These are phyloP conservation scores for Microstroma glucosiphilum DNA, from an alignment of 1,284 basidiomycete genomes.

Conservation along the genomic window DNA sequence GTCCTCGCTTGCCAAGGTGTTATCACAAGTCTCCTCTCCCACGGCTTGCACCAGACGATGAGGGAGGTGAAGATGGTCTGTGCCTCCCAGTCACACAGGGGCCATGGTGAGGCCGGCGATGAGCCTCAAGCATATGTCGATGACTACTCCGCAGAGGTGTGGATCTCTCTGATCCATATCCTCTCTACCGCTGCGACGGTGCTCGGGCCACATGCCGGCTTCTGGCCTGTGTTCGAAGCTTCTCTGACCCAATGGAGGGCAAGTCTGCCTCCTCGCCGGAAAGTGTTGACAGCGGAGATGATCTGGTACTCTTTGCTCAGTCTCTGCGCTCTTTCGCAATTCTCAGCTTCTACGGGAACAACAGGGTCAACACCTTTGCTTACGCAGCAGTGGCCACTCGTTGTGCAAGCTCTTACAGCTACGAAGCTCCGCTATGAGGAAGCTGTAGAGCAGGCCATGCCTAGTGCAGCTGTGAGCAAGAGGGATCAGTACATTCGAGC, in stretches of 20 bases:
- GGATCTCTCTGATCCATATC: constrained; percentile 69
- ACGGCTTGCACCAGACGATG: constrained; percentile 31
- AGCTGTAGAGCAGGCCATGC: constrained; percentile 55
- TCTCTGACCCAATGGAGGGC: constrained; percentile 28
- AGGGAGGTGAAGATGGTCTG: constrained; percentile 13
- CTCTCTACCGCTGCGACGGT: constrained; percentile 23
- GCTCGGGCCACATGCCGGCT: constrained; percentile 18
- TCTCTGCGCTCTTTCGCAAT: constrained; percentile 71
- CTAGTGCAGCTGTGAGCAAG: constrained; percentile 56
- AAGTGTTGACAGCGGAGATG: constrained; percentile 53
- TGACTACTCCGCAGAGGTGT: constrained; percentile 62
- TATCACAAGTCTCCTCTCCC: constrained; percentile 31
- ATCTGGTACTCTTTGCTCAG: constrained; percentile 69
- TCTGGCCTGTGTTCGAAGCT: constrained; percentile 30
- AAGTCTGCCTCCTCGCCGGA: constrained; percentile 55
- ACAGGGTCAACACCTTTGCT: constrained; percentile 56
- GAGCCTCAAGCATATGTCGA: constrained; percentile 36
- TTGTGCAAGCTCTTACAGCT: constrained; percentile 21
- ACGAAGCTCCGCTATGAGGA: constrained; percentile 59
- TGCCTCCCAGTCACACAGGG: neutral
- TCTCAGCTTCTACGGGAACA: constrained; percentile 61
- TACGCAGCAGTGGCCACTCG: constrained; percentile 63
- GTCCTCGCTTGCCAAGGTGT: constrained; percentile 15
- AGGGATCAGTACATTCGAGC: constrained; percentile 71
- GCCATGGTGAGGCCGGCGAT: neutral